phyloP scores from a whole-genome alignment of 257 asterid species.

The Cruciata laevipes region DNA sequence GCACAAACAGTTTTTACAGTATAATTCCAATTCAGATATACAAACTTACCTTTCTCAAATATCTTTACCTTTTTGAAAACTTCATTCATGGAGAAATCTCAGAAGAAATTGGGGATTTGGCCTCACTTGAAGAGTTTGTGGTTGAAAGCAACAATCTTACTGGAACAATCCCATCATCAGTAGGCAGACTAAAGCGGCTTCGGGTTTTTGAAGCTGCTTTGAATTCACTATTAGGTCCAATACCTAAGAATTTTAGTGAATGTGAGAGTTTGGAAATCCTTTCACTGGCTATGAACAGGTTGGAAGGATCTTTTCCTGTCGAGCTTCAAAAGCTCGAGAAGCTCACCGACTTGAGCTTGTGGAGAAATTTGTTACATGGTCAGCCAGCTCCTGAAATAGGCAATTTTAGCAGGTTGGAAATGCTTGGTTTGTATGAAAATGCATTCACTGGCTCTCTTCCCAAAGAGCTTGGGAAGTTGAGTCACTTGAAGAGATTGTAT shows the following conservation, averaged over 20 bases:
- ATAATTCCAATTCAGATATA: constrained; percentile 46
- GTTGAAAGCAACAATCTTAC: constrained; percentile 77
- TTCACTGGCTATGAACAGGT: constrained; percentile 62
- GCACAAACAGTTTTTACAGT: constrained; percentile 62
- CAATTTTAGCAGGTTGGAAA: constrained; percentile 58
- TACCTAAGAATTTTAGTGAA: constrained; percentile 50
- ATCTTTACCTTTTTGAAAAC: constrained; percentile 71
- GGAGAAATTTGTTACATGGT: constrained; percentile 57
- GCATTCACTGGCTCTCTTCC: constrained; percentile 56
- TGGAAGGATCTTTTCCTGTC: constrained; percentile 58
- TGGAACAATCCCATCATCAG: constrained; percentile 50
- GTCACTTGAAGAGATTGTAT: constrained; percentile 42
- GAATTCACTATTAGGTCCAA: constrained; percentile 54
- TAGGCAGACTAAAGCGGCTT: constrained; percentile 50
- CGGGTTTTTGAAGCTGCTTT: constrained; percentile 61
- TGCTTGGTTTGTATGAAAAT: constrained; percentile 58
- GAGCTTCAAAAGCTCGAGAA: constrained; percentile 25
- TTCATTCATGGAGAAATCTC: constrained; percentile 63
- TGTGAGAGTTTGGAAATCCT: constrained; percentile 59
- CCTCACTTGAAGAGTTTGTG: constrained; percentile 66
- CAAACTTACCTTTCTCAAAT: constrained; percentile 42
- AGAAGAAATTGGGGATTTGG: constrained; percentile 41
- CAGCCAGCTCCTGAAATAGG: constrained; percentile 67
- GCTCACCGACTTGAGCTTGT: constrained; percentile 52
- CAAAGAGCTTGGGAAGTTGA: constrained; percentile 53